phyloP scores from a whole-genome alignment of 2,329 filamentous ascomycete genomes.

The Fusarium tjaetaba region DNA sequence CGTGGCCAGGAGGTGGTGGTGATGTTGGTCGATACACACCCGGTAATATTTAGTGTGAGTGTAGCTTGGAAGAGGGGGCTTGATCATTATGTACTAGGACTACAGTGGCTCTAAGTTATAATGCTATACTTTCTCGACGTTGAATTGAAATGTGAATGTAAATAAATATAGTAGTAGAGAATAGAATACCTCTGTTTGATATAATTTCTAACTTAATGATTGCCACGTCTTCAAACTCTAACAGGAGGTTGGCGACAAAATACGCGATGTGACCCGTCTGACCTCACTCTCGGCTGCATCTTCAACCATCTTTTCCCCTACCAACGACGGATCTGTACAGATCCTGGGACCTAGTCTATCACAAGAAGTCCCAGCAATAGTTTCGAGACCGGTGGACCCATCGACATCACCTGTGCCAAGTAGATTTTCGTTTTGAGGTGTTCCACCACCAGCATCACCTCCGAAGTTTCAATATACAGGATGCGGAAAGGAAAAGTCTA shows the following conservation, averaged over 20 bases:
- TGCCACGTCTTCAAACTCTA: neutral
- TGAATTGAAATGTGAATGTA: too few species aligned
- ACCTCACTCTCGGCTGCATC: rapidly evolving
- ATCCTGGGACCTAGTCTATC: rapidly evolving
- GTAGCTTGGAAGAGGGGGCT: too few species aligned
- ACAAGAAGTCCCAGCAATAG: rapidly evolving
- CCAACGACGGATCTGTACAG: rapidly evolving
- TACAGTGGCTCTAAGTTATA: too few species aligned
- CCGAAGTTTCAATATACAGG: rapidly evolving
- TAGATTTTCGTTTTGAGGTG: neutral
- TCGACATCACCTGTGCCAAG: neutral
- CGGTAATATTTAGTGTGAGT: too few species aligned
- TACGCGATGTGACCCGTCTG: neutral
- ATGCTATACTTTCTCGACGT: too few species aligned
- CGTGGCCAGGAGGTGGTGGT: too few species aligned
- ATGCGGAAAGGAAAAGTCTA: neutral
- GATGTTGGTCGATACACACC: too few species aligned
- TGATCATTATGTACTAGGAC: too few species aligned
- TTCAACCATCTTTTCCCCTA: neutral
- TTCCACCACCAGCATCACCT: rapidly evolving
- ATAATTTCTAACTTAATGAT: neutral
- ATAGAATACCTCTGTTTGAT: too few species aligned
- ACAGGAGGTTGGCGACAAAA: neutral
- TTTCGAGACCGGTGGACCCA: neutral
- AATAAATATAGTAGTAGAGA: too few species aligned